A percentile compares a stretch with the other conserved stretches of the same genome.
phyloP scores from a whole-genome alignment of 2,329 filamentous ascomycete species.

The Alternaria arbusti region DNA sequence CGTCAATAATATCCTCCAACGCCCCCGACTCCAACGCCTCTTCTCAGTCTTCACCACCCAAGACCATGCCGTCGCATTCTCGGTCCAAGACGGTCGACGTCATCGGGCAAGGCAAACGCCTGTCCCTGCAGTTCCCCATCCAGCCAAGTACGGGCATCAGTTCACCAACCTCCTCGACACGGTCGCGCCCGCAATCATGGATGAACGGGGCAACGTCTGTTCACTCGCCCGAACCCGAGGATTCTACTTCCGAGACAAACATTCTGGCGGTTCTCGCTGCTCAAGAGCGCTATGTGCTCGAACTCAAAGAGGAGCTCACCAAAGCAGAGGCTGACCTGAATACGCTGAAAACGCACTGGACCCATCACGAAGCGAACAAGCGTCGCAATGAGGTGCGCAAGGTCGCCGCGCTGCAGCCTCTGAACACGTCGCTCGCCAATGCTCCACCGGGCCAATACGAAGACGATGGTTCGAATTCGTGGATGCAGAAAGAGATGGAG shows the following conservation, averaged over 20 bases:
- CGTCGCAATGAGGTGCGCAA: constrained; percentile 71
- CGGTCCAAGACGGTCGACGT: constrained; percentile 46
- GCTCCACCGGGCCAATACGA: constrained; percentile 39
- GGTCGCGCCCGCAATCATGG: constrained; percentile 49
- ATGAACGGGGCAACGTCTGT: constrained; percentile 41
- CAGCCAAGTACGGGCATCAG: constrained; percentile 46
- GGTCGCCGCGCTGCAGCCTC: constrained; percentile 61
- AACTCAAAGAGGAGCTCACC: constrained; percentile 86
- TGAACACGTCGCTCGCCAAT: constrained; percentile 53
- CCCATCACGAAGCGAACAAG: constrained; percentile 75
- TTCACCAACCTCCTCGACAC: constrained; percentile 40
- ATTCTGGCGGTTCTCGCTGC: constrained; percentile 90
- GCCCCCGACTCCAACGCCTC: constrained; percentile 17
- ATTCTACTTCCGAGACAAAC: constrained; percentile 39
- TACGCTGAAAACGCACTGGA: constrained; percentile 83
- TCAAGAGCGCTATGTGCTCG: constrained; percentile 88
- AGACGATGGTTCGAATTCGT: constrained; percentile 52
- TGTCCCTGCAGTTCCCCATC: constrained; percentile 58
- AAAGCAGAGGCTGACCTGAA: constrained; percentile 80
- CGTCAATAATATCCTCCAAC: constrained; percentile 17
- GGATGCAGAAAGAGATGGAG: constrained; percentile 69
- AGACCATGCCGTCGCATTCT: constrained; percentile 34
- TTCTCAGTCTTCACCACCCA: constrained; percentile 17
- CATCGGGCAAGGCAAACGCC: constrained; percentile 51
- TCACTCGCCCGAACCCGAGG: constrained; percentile 32